Percentiles rank a stretch among this genome's conserved stretches.
Evolutionary conservation across 306 rosid genomes (phyloP).

Genomic region (Sindora glabra): DNA sequence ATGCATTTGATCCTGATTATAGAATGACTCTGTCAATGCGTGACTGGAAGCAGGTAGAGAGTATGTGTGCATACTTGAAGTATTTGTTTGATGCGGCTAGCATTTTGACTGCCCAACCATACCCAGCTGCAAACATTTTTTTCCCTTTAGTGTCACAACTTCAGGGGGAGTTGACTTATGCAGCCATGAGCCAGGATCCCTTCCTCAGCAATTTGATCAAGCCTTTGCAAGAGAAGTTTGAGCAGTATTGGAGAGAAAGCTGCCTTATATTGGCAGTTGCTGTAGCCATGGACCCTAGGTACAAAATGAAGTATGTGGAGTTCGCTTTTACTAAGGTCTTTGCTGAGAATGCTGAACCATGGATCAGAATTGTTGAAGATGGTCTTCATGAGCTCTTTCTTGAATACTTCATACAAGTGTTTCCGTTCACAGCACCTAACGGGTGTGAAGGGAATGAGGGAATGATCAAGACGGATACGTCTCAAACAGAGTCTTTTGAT

Average conservation of each 20-base stretch:
- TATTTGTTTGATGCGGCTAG: conserved; percentile 60
- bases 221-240: conserved; percentile 66
- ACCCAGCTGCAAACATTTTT: conserved; percentile 69
- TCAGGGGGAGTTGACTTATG: conserved; percentile 54
- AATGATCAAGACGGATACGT: conserved; percentile 37
- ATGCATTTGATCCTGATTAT: conserved; percentile 47
- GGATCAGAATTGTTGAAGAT: conserved; percentile 61
- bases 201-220: conserved; percentile 47
- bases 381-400: conserved; percentile 71
- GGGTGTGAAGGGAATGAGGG: conserved; percentile 45
- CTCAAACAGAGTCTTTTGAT: conserved; percentile 42
- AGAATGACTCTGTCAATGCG: conserved; percentile 39
- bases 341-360: conserved; percentile 58
- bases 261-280: conserved; percentile 74
- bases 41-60: conserved; percentile 75
- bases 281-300: conserved; percentile 80
- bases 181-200: conserved; percentile 61
- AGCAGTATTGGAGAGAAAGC: conserved; percentile 75
- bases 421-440: conserved; percentile 34
- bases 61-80: conserved; percentile 58
- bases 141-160: conserved; percentile 62
- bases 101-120: conserved; percentile 36
- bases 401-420: conserved; percentile 49
- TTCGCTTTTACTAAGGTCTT: conserved; percentile 52
- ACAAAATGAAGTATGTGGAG: conserved; percentile 75